Evolutionary conservation across 768 basidiomycete species (phyloP).

Genomic region (Xerocomellus chrysenteron): DNA sequence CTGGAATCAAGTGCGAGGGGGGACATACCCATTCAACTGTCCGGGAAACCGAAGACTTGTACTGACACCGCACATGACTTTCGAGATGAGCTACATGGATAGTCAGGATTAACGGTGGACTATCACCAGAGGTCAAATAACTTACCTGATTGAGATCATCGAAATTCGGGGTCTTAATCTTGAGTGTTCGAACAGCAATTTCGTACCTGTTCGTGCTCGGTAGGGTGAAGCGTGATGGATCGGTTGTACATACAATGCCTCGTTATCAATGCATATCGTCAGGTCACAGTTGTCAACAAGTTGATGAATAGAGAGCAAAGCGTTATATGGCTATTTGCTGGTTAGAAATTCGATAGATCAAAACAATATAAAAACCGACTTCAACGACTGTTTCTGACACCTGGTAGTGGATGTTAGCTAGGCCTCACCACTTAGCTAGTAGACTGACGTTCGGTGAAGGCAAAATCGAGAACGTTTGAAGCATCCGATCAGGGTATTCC

Average conservation of each 20-base stretch:
- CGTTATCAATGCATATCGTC: slow-evolving; percentile 84
- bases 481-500: slow-evolving; percentile 53
- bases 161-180: slow-evolving; percentile 63
- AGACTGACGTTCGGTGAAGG: slow-evolving; percentile 54
- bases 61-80: slow-evolving; percentile 93
- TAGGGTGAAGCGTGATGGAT: neutral
- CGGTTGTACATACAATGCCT: slow-evolving; percentile 60
- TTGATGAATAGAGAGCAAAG: slow-evolving; percentile 81
- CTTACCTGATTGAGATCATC: slow-evolving; percentile 67
- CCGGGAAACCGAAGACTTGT: slow-evolving; percentile 93
- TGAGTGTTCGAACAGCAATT: slow-evolving; percentile 63
- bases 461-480: slow-evolving; percentile 53
- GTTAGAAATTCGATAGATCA: slow-evolving; percentile 6
- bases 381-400: slow-evolving; percentile 57
- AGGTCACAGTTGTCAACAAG: slow-evolving; percentile 87
- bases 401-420: slow-evolving; percentile 19
- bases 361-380: slow-evolving; percentile 26
- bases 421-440: neutral
- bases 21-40: slow-evolving; percentile 77
- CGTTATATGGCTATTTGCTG: slow-evolving; percentile 67
- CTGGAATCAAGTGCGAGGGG: neutral
- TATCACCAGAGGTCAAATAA: neutral
- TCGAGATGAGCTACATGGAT: slow-evolving; percentile 60
- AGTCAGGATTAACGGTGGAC: neutral
- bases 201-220: slow-evolving; percentile 55